These are phyloP conservation scores for Trifolium dubium DNA, from an alignment of 306 rosid genomes.

Conservation along the genomic window DNA sequence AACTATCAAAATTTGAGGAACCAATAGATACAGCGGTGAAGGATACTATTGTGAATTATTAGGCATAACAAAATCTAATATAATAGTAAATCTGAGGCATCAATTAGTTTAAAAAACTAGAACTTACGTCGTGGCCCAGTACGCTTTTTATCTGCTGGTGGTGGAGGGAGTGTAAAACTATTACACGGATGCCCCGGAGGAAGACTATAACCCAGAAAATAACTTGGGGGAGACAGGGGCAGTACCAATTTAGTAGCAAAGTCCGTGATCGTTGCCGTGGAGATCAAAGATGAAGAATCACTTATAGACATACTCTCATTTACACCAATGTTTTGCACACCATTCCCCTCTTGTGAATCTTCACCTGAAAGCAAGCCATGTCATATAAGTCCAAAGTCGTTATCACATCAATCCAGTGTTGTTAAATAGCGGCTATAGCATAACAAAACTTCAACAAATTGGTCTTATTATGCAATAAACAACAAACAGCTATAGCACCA, in stretches of 20 bases:
- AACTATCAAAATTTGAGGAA: conserved; percentile 21
- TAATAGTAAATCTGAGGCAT: neutral
- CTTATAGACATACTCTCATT: conserved; percentile 48
- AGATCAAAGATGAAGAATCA: conserved; percentile 42
- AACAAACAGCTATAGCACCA: neutral
- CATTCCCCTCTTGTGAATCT: conserved; percentile 46
- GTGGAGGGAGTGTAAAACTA: conserved; percentile 86
- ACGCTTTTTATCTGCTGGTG: conserved; percentile 92
- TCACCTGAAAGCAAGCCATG: conserved; percentile 63
- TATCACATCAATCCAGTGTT: neutral
- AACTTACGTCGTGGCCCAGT: conserved; percentile 90
- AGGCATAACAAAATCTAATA: neutral
- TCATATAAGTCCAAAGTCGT: conserved; percentile 25
- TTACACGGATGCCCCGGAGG: conserved; percentile 90
- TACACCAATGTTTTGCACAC: conserved; percentile 41
- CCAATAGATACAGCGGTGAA: conserved; percentile 1
- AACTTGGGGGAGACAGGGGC: conserved; percentile 70
- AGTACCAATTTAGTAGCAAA: conserved; percentile 33
- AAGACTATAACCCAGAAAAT: conserved; percentile 84
- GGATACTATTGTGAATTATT: neutral
- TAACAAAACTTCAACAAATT: neutral
- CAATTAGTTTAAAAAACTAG: conserved; percentile 19
- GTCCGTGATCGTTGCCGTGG: conserved; percentile 27
- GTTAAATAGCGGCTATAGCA: neutral
- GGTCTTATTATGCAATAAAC: neutral